These are phyloP conservation scores for Chlorella sorokiniana DNA, from an alignment of 139 green algal species.

Conservation along the genomic window DNA sequence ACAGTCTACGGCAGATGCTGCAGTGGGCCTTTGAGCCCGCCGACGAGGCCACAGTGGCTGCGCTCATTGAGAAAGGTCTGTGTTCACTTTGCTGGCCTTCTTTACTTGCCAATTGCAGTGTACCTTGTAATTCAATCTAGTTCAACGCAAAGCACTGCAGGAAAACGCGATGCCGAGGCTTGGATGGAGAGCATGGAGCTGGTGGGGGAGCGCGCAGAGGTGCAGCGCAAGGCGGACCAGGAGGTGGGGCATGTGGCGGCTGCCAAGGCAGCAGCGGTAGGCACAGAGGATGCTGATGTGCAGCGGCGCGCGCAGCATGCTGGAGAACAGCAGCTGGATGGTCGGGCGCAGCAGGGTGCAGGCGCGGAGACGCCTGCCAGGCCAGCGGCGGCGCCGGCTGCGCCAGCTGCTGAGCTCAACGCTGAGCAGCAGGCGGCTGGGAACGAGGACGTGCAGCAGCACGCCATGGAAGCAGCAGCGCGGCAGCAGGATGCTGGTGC, in stretches of 20 bases:
- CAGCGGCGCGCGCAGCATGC: not conserved
- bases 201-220: not conserved
- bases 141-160: conserved; percentile 22
- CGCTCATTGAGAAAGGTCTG: conserved; percentile 38
- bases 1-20: conserved; percentile 63
- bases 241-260: not conserved
- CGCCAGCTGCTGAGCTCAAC: not conserved
- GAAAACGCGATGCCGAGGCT: conserved; percentile 46
- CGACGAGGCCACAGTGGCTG: conserved; percentile 42
- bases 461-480: conserved; percentile 1
- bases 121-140: not conserved
- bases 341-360: not conserved
- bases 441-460: not conserved
- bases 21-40: conserved; percentile 67
- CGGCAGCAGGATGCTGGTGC: not conserved
- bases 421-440: not conserved
- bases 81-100: not conserved
- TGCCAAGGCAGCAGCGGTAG: not conserved
- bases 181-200: conserved; percentile 38
- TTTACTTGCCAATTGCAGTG: not conserved
- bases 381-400: not conserved
- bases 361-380: not conserved
- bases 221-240: not conserved
- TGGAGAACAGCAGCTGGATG: conserved; percentile 8
- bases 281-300: not conserved